Percentiles rank a stretch among this genome's conserved stretches.
These are phyloP conservation scores for Hyaloscypha bicolor DNA, from an alignment of 495 filamentous ascomycete genomes.

Conservation along the genomic window DNA sequence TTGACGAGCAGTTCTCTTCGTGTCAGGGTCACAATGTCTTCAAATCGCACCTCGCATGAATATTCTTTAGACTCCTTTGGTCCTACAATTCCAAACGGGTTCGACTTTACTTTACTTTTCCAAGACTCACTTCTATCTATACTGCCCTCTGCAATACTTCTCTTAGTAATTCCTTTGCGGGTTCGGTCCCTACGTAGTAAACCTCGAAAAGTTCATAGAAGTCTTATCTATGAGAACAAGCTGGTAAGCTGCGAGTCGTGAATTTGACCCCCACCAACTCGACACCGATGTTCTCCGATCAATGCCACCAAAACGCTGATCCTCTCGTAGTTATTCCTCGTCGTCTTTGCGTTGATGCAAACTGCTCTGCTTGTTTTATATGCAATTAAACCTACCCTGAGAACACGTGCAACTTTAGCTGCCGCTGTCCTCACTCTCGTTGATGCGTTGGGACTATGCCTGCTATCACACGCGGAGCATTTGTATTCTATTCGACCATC, in stretches of 20 bases:
- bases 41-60: conserved; percentile 1
- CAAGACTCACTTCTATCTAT: conserved; percentile 58
- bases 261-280: neutral
- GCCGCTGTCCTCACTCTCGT: conserved; percentile 18
- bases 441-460: conserved; percentile 25
- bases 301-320: conserved; percentile 6
- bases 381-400: neutral
- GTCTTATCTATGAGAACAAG: conserved; percentile 28
- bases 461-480: conserved; percentile 38
- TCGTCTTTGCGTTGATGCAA: conserved; percentile 25
- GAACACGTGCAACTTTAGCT: conserved; percentile 22
- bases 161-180: conserved; percentile 50
- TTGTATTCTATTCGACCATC: conserved; percentile 42
- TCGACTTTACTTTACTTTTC: conserved; percentile 66
- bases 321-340: conserved; percentile 18
- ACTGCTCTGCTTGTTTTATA: conserved; percentile 18
- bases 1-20: neutral
- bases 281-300: neutral
- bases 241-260: conserved; percentile 15
- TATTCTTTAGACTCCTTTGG: conserved; percentile 14
- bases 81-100: conserved; percentile 25
- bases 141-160: conserved; percentile 49
- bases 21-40: conserved; percentile 1
- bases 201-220: conserved; percentile 45
- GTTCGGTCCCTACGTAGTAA: conserved; percentile 46